These are phyloP conservation scores for Microcyclospora pomicola DNA, from an alignment of 2,329 filamentous ascomycete genomes.

Conservation along the genomic window DNA sequence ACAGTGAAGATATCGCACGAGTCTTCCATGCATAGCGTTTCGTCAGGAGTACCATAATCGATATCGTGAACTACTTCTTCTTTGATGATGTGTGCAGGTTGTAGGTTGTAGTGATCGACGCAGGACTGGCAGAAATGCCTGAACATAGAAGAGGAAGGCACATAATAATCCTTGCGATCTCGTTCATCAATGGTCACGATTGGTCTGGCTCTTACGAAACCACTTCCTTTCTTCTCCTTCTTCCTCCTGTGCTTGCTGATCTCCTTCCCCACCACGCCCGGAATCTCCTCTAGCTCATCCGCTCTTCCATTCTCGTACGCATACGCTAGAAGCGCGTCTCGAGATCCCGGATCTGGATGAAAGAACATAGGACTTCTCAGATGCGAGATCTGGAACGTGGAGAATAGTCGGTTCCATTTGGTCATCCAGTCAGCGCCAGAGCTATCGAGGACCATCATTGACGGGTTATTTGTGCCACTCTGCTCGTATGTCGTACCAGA, in stretches of 20 bases:
- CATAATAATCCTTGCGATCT: conserved; percentile 35
- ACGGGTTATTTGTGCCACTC: conserved; percentile 12
- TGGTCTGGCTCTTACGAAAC: conserved; percentile 8
- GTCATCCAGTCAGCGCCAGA: conserved; percentile 52
- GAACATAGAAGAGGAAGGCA: conserved; percentile 29
- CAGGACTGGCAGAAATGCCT: conserved; percentile 28
- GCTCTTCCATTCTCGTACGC: conserved; percentile 48
- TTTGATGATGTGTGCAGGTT: conserved; percentile 38
- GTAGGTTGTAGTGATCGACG: conserved; percentile 32
- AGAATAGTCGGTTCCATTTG: conserved; percentile 57
- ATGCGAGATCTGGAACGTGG: conserved; percentile 54
- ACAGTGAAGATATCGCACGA: conserved; percentile 51
- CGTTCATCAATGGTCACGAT: conserved; percentile 30
- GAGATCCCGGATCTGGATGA: conserved; percentile 62
- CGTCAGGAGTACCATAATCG: conserved; percentile 38
- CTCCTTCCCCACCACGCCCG: conserved; percentile 64
- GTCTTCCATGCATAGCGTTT: conserved; percentile 16
- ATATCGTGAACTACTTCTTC: conserved; percentile 49
- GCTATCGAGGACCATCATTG: conserved; percentile 54
- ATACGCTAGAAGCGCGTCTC: conserved; percentile 59
- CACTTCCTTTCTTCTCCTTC: conserved; percentile 38
- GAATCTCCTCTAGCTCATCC: conserved; percentile 53
- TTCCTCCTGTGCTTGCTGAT: conserved; percentile 62
- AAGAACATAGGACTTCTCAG: conserved; percentile 73
- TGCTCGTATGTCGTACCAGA: conserved; percentile 8